Evolutionary conservation across 2,329 filamentous ascomycete species (phyloP).

Genomic region (Monosporascus sp.): DNA sequence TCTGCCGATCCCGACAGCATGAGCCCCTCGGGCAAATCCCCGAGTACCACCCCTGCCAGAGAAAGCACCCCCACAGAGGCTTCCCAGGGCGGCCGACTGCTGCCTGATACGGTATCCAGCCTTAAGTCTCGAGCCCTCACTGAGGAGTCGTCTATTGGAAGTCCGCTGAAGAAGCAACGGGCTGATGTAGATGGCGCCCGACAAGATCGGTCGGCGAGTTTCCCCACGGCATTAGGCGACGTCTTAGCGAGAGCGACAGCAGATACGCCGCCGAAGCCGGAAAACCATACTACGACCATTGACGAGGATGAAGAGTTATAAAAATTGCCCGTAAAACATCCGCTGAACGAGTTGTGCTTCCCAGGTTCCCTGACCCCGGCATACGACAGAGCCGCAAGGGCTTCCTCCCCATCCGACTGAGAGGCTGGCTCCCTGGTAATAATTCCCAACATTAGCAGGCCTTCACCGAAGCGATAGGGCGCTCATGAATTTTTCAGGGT

Average conservation of each 20-base stretch:
- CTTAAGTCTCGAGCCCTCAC: slow-evolving; percentile 39
- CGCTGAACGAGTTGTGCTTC: too few relatives aligned
- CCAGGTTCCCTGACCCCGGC: too few relatives aligned
- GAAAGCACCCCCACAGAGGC: slow-evolving; percentile 38
- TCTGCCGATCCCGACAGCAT: slow-evolving; percentile 62
- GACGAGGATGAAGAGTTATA: slow-evolving; percentile 28
- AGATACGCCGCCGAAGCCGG: slow-evolving; percentile 16
- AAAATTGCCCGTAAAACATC: neutral
- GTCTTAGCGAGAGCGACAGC: slow-evolving; percentile 30
- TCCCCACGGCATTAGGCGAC: slow-evolving; percentile 36
- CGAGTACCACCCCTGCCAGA: slow-evolving; percentile 36
- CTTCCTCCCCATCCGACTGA: too few relatives aligned
- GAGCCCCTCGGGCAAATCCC: slow-evolving; percentile 38
- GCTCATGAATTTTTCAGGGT: neutral
- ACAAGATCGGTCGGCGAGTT: slow-evolving; percentile 31
- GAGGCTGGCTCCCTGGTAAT: too few relatives aligned
- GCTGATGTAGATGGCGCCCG: slow-evolving; percentile 52
- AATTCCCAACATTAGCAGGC: neutral
- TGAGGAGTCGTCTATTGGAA: slow-evolving; percentile 52
- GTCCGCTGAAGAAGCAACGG: slow-evolving; percentile 71
- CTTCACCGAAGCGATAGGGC: neutral
- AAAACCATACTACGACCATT: slow-evolving; percentile 10
- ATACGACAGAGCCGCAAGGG: too few relatives aligned
- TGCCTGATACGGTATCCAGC: slow-evolving; percentile 28
- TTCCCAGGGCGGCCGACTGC: slow-evolving; percentile 24